Evolutionary conservation across 345 rosid genomes (phyloP).

Genomic region (Gossypium sturtianum): DNA sequence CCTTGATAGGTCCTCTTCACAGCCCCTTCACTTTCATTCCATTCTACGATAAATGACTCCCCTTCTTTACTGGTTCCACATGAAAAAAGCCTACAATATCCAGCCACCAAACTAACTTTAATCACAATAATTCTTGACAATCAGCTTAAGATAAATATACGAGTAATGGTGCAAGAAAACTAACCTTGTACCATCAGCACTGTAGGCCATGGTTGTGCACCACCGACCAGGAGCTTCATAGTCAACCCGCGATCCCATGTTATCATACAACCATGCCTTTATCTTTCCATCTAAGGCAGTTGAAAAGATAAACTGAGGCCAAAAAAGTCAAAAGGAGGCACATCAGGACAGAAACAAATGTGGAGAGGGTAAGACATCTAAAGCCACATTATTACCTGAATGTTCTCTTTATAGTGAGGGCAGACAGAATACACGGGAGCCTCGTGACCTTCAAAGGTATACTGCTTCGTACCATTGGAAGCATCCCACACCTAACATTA

Average conservation of each 20-base stretch:
- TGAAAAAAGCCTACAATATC: slow-evolving; percentile 58
- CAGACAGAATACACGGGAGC: slow-evolving; percentile 89
- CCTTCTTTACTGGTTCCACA: slow-evolving; percentile 93
- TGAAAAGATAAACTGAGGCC: slow-evolving; percentile 72
- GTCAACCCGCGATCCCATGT: slow-evolving; percentile 83
- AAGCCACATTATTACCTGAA: slow-evolving; percentile 44
- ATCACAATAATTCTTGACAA: not conserved
- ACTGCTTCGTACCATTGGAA: slow-evolving; percentile 53
- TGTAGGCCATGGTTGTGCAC: slow-evolving; percentile 93
- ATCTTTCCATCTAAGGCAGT: slow-evolving; percentile 90
- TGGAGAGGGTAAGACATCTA: not conserved
- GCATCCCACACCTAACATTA: slow-evolving; percentile 80
- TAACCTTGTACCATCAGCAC: slow-evolving; percentile 87
- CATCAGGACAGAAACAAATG: slow-evolving; percentile 8
- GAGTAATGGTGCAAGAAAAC: slow-evolving; percentile 10
- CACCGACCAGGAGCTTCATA: slow-evolving; percentile 92
- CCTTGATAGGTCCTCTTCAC: slow-evolving; percentile 79
- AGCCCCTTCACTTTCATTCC: slow-evolving; percentile 94
- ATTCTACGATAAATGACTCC: slow-evolving; percentile 71
- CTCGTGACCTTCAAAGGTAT: slow-evolving; percentile 85
- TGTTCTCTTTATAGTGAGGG: slow-evolving; percentile 81
- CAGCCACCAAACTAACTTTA: slow-evolving; percentile 12
- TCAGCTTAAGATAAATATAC: slow-evolving; percentile 7
- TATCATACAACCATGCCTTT: slow-evolving; percentile 88
- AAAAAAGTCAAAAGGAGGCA: slow-evolving; percentile 16